phyloP scores from a whole-genome alignment of 1,284 basidiomycete genomes.

The Sanghuangporus sanghuang region DNA sequence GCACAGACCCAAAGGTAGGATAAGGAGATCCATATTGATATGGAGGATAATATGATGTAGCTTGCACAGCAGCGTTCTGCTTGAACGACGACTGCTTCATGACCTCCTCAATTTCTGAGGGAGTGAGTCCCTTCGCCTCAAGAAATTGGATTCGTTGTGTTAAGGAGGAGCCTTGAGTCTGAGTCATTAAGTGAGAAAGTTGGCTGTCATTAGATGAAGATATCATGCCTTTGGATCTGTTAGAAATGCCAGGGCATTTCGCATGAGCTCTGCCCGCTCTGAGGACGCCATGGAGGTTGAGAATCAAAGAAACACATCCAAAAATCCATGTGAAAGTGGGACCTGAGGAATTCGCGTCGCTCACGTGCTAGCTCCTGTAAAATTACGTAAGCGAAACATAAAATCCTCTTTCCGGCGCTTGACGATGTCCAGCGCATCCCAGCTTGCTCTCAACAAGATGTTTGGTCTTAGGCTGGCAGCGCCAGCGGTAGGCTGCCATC shows the following conservation, averaged over 20 bases:
- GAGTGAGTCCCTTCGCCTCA: constrained; percentile 87
- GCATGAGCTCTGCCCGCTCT: constrained; percentile 68
- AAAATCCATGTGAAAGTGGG: background rate
- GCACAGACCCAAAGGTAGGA: constrained; percentile 29
- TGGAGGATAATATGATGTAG: constrained; percentile 19
- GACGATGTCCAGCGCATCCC: constrained; percentile 1
- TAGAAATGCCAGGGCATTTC: constrained; percentile 79
- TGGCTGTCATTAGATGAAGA: background rate
- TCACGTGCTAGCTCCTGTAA: constrained; percentile 6
- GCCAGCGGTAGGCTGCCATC: constrained; percentile 35
- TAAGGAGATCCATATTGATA: constrained; percentile 36
- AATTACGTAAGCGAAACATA: constrained; percentile 6
- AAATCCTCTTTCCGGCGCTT: constrained; percentile 4
- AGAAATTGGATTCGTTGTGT: constrained; percentile 89
- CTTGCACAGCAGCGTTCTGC: constrained; percentile 24
- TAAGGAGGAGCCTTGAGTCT: constrained; percentile 75
- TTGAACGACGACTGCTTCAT: constrained; percentile 54
- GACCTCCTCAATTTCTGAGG: constrained; percentile 84
- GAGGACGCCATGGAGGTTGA: constrained; percentile 38
- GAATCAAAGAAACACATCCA: background rate
- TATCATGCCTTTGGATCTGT: constrained; percentile 62
- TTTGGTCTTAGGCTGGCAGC: constrained; percentile 42
- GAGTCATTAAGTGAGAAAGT: constrained; percentile 4
- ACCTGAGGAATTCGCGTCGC: background rate
- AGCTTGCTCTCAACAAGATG: constrained; percentile 27